These are phyloP conservation scores for Eucalyptus fibrosa DNA, from an alignment of 345 rosid genomes.

Conservation along the genomic window DNA sequence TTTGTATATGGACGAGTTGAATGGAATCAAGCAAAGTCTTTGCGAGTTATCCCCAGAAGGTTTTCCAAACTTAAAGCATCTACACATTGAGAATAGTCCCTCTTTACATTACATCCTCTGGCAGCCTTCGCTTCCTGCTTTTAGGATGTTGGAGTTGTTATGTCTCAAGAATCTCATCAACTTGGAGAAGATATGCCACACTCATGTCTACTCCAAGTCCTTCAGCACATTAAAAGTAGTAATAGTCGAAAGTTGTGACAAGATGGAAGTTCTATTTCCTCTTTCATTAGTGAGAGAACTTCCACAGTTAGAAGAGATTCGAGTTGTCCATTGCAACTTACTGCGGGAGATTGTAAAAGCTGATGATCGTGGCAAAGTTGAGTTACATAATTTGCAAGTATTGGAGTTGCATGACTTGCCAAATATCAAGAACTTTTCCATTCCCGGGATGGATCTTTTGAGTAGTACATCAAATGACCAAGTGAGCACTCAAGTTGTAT, in stretches of 20 bases:
- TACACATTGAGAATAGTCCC: rapidly evolving
- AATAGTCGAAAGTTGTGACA: rapidly evolving
- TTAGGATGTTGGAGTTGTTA: neutral
- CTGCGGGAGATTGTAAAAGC: rapidly evolving
- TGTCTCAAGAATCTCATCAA: neutral
- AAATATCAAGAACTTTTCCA: no score
- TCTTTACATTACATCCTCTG: rapidly evolving
- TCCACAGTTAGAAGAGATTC: neutral
- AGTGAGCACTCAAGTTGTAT: no score
- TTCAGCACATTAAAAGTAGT: neutral
- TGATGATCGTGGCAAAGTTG: neutral
- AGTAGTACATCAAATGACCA: neutral
- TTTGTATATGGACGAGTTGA: rapidly evolving
- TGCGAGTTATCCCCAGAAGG: rapidly evolving
- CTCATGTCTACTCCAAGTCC: neutral
- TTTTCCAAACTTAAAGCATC: rapidly evolving
- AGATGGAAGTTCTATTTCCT: neutral
- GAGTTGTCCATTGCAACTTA: rapidly evolving
- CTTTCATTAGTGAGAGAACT: neutral
- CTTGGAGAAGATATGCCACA: neutral
- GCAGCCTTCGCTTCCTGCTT: rapidly evolving
- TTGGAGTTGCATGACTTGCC: neutral
- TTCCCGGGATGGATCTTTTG: rapidly evolving
- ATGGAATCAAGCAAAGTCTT: rapidly evolving
- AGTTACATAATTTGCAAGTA: neutral